Base-by-base conservation (phyloP, 2,329 filamentous ascomycete genomes). In the Fusarium chaquense region DNA sequence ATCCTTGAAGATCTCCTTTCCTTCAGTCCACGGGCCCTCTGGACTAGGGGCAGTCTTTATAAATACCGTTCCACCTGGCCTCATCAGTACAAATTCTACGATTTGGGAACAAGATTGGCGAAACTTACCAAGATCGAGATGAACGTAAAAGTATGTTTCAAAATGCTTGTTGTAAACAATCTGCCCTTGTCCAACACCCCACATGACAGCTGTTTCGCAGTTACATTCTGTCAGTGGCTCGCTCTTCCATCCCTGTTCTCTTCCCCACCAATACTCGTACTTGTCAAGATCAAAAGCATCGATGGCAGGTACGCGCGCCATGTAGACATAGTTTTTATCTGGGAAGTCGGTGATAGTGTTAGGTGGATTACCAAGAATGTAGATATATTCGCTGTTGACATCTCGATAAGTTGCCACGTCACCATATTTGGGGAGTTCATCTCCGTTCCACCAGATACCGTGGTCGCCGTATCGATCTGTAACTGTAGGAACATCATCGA, bases 261-360 rank as follows among this genome's bases (percentile, higher is more conserved):
- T 72, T 0, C 81, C 81, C 80, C 80, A 82, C 77, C 78, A 82
- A 58, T 83, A 82, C 67, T 82, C 75, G 40, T 83, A 82, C 49
- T 74, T 76, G 15, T 40, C 50, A 9, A 81, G 60, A 11, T 82
- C 76, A 32, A 82, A 82, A 0, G 79, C 79, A 11, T 80, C 72
- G 2, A 54, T 30, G 1, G 78, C 77, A 22, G 71, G 72, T 3
- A 82, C 80, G 6, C 81, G 76, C 1, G 76, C 75, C 60, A 81
- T 75, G 53, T 82, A 82, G 13, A 79, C 73, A 46, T 81, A 81
- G 7, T 62, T 54, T 4, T 66, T 69, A 0, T 50, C 61, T 1
- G 73, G 69, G 33, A 73, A 77, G 7, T 75, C 75, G 0, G 66
- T 70, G 13, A 73, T 47, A 3, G 58, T 62, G 11, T 77, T 80